These are phyloP conservation scores for Calonectria fujianensis DNA, from an alignment of 2,329 filamentous ascomycete species.

Conservation along the genomic window DNA sequence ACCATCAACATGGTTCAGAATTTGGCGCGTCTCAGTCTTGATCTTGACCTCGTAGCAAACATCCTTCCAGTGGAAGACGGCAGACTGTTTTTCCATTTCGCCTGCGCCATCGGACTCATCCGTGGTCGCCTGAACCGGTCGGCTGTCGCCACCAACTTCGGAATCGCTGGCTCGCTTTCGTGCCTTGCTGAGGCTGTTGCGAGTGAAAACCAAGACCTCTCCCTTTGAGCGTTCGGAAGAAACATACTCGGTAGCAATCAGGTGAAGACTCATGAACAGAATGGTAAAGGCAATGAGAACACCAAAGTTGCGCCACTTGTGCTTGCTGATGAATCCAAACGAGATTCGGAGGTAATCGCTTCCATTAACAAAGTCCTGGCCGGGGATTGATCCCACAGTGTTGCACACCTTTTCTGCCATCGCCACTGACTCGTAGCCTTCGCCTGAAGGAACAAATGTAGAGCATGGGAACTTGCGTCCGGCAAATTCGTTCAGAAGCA, in stretches of 20 bases:
- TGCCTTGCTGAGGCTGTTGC: conserved; percentile 29
- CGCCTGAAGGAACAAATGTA: conserved; percentile 54
- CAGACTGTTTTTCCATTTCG: conserved; percentile 45
- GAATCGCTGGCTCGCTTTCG: conserved; percentile 14
- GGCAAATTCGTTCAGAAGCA: conserved; percentile 78
- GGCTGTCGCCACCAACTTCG: conserved; percentile 21
- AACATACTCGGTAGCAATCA: conserved; percentile 47
- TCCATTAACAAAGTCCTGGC: conserved; percentile 28
- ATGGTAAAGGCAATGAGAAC: conserved; percentile 42
- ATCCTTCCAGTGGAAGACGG: conserved; percentile 80
- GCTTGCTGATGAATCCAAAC: conserved; percentile 38
- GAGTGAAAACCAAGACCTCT: conserved; percentile 48
- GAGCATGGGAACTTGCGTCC: conserved; percentile 69
- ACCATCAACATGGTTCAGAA: conserved; percentile 81
- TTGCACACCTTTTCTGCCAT: conserved; percentile 24
- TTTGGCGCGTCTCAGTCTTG: conserved; percentile 75
- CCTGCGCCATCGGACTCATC: conserved; percentile 27
- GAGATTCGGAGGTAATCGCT: conserved; percentile 38
- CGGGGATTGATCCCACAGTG: conserved; percentile 24
- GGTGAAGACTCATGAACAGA: conserved; percentile 45
- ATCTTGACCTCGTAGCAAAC: conserved; percentile 84
- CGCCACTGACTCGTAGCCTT: conserved; percentile 37
- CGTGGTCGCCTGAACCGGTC: not conserved
- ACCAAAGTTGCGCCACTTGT: conserved; percentile 48
- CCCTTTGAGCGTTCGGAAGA: conserved; percentile 50